Percentiles rank a stretch among this genome's conserved stretches.
phyloP scores from a whole-genome alignment of 257 asterid species.

The Plantago ovata region DNA sequence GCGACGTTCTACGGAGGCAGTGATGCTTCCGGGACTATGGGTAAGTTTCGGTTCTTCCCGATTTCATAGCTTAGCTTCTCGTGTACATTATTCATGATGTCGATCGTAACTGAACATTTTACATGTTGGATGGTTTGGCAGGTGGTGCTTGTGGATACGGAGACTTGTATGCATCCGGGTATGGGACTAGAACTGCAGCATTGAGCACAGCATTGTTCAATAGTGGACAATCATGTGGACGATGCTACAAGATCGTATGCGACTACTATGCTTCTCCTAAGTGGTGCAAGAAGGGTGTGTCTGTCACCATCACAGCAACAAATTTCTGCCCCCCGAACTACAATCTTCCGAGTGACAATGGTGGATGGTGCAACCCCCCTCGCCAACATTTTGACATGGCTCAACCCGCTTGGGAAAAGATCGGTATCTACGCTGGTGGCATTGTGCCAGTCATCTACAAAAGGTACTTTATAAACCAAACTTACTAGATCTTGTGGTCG shows the following conservation, averaged over 20 bases:
- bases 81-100: not conserved
- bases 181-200: conserved; percentile 59
- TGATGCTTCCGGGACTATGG: conserved; percentile 66
- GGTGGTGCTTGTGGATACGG: conserved; percentile 77
- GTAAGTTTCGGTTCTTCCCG: conserved; percentile 21
- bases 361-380: conserved; percentile 90
- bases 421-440: conserved; percentile 57
- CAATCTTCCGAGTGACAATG: conserved; percentile 53
- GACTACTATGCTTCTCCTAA: conserved; percentile 31
- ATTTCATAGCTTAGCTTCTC: no score
- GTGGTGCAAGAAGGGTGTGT: conserved; percentile 52
- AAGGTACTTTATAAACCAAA: conserved; percentile 27
- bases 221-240: conserved; percentile 59
- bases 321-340: conserved; percentile 71
- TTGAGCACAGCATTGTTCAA: conserved; percentile 66
- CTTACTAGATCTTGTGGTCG: not conserved
- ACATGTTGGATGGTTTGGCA: not conserved
- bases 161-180: conserved; percentile 42
- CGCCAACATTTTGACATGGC: conserved; percentile 79
- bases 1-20: conserved; percentile 61
- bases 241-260: conserved; percentile 55
- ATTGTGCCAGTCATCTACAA: conserved; percentile 58
- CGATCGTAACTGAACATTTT: not conserved
- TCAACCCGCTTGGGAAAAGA: conserved; percentile 71
- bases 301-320: conserved; percentile 58